phyloP scores from a whole-genome alignment of 805 yeast species.

The Candida saitoana region DNA sequence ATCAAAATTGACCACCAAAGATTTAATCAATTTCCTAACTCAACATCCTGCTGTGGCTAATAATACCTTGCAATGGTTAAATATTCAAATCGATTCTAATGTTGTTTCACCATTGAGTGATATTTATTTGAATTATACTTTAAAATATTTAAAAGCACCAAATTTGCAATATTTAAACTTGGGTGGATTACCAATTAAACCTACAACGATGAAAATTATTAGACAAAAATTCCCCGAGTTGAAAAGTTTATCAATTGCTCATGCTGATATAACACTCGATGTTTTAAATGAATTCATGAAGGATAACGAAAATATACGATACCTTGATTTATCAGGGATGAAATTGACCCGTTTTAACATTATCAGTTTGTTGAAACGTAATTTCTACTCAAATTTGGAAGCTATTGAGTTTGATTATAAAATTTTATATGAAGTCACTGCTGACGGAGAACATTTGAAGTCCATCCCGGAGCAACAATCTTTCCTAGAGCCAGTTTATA shows the following conservation, averaged over 20 bases:
- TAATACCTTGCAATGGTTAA: conserved; percentile 59
- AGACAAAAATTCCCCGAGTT: conserved; percentile 36
- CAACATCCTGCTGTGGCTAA: conserved; percentile 61
- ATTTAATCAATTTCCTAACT: conserved; percentile 62
- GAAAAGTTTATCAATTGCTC: conserved; percentile 41
- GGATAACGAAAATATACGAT: conserved; percentile 38
- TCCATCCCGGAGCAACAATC: conserved; percentile 27
- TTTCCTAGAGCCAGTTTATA: conserved; percentile 20
- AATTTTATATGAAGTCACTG: conserved; percentile 46
- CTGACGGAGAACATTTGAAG: conserved; percentile 29
- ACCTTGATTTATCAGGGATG: conserved; percentile 65
- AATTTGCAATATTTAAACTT: conserved; percentile 51
- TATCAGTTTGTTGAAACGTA: conserved; percentile 23
- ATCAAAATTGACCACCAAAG: conserved; percentile 67
- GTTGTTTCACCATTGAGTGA: conserved; percentile 56
- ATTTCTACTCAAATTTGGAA: conserved; percentile 32
- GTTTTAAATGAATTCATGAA: conserved; percentile 35
- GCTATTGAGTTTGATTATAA: conserved; percentile 68
- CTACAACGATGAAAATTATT: conserved; percentile 34
- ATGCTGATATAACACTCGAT: conserved; percentile 32
- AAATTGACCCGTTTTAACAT: conserved; percentile 58
- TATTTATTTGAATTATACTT: conserved; percentile 43
- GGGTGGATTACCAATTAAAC: conserved; percentile 60
- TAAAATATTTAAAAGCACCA: conserved; percentile 43
- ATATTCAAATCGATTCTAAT: conserved; percentile 58